Percentiles rank a stretch among this genome's conserved stretches.
Evolutionary conservation across 2,329 filamentous ascomycete species (phyloP).

Genomic region (Trichoderma sp.): DNA sequence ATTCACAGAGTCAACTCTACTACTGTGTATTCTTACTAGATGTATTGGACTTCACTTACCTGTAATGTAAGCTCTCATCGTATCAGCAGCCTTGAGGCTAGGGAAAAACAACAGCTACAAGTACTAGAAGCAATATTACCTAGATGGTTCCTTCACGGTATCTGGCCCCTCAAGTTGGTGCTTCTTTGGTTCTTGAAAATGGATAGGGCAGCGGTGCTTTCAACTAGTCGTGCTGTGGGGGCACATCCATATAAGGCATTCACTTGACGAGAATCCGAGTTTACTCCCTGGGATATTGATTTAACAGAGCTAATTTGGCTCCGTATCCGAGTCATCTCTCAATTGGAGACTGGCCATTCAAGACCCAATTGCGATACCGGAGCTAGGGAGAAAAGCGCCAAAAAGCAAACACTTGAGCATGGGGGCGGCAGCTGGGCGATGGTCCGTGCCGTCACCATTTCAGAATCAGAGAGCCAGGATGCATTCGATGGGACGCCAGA

Average conservation of each 20-base stretch:
- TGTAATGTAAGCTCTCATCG: neutral
- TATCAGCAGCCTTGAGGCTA: neutral
- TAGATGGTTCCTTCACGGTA: neutral
- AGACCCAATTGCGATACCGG: conserved; percentile 21
- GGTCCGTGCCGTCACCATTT: conserved; percentile 17
- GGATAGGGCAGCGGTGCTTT: neutral
- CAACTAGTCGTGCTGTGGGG: neutral
- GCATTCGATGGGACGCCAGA: neutral
- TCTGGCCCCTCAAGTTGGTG: neutral
- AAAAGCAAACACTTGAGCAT: neutral
- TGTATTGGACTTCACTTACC: no score
- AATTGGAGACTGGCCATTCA: no score
- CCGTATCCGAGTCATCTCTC: neutral
- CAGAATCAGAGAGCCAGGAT: neutral
- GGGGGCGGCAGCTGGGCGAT: conserved; percentile 7
- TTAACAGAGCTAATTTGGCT: neutral
- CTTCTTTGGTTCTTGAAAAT: neutral
- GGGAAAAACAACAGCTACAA: neutral
- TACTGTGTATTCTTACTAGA: no score
- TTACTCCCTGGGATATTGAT: neutral
- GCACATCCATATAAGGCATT: neutral
- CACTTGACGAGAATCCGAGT: neutral
- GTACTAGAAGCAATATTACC: neutral
- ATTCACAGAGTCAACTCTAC: no score
- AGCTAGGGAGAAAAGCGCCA: neutral